Percentiles rank a stretch among this genome's conserved stretches.
Conservation (phyloP, 2,329 filamentous ascomycete species). For the Parafenestella ontariensis region DNA sequence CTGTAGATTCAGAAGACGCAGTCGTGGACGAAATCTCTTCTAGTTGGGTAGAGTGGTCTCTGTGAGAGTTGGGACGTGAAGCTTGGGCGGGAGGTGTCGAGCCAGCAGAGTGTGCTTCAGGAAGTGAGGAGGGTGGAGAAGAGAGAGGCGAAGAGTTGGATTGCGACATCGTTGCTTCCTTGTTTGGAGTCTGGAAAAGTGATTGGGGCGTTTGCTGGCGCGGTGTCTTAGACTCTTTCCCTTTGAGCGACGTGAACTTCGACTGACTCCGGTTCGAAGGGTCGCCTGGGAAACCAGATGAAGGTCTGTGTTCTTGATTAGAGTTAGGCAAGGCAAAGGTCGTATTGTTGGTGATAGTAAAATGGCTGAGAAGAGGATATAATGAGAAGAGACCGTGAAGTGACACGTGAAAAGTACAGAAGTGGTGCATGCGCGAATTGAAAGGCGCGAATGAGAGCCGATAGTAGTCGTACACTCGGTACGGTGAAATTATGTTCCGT, state of each 20-base stretch:
- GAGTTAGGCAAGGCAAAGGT: background rate
- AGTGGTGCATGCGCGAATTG: background rate
- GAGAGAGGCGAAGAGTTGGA: constrained; percentile 20
- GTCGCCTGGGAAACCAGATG: constrained; percentile 2
- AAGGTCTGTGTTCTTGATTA: constrained; percentile 7
- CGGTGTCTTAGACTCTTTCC: background rate
- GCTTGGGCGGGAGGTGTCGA: constrained; percentile 1
- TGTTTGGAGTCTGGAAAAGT: constrained; percentile 6
- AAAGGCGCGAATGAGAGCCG: background rate
- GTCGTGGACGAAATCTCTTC: background rate
- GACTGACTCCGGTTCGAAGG: background rate
- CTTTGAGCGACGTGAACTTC: background rate
- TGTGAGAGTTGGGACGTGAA: background rate
- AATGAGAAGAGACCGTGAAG: background rate
- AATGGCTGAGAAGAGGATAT: background rate
- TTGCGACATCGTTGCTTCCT: constrained; percentile 11
- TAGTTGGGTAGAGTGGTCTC: background rate
- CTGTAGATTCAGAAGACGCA: background rate
- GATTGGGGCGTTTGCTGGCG: constrained; percentile 2
- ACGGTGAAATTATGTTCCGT: background rate
- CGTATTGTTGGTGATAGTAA: background rate
- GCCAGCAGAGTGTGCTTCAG: background rate
- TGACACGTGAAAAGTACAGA: background rate
- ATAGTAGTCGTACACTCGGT: background rate
- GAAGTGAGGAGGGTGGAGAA: constrained; percentile 4